A percentile compares a stretch with the other conserved stretches of the same genome.
phyloP scores from a whole-genome alignment of 83 land plant species.

The Diphasiastrum complanatum region DNA sequence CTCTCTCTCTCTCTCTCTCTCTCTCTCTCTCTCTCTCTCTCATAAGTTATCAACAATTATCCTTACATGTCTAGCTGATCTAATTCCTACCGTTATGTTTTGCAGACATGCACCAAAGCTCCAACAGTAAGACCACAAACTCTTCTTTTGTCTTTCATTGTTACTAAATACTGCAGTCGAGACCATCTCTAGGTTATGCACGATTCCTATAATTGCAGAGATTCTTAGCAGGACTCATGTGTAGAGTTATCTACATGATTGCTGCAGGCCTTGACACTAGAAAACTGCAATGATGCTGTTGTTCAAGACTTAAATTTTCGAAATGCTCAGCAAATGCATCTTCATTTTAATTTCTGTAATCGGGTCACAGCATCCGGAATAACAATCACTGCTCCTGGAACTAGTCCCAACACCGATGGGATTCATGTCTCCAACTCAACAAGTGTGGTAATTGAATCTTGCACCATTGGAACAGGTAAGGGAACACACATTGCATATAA shows the following conservation, averaged over 20 bases:
- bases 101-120: conserved; percentile 14
- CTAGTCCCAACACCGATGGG: conserved; percentile 50
- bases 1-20: no score
- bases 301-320: conserved; percentile 11
- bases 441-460: conserved; percentile 16
- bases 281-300: conserved; percentile 2
- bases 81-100: background rate
- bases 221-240: no score
- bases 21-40: no score
- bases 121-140: conserved; percentile 10
- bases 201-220: background rate
- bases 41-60: background rate
- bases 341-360: conserved; percentile 7
- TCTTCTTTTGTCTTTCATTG: background rate
- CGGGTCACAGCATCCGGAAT: conserved; percentile 5
- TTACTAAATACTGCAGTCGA: background rate
- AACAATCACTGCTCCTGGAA: conserved; percentile 24
- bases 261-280: conserved; percentile 28
- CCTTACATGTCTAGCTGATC: background rate
- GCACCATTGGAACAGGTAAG: conserved; percentile 24
- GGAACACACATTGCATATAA: background rate
- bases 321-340: conserved; percentile 31
- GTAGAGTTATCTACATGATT: no score
- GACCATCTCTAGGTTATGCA: background rate
- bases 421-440: conserved; percentile 26